Percentiles rank a stretch among this genome's conserved stretches.
Conservation (phyloP, 139 green algal species). For the Tetraselmis chui region DNA sequence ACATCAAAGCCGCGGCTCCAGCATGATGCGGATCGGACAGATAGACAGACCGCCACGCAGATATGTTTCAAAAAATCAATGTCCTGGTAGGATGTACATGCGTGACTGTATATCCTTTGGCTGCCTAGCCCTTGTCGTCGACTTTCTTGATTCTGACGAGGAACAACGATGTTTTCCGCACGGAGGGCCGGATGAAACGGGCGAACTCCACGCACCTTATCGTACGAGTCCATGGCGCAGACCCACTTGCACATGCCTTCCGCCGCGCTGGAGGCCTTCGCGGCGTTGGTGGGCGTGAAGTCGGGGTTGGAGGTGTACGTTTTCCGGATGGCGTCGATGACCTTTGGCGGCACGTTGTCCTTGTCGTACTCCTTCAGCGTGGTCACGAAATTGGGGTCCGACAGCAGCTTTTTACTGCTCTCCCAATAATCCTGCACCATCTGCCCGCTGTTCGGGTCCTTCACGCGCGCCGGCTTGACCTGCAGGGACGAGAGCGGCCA, state of each 20-base stretch:
- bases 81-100: too few relatives aligned
- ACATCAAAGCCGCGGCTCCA: too few relatives aligned
- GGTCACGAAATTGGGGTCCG: constrained; percentile 36
- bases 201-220: constrained; percentile 18
- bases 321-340: constrained; percentile 54
- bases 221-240: constrained; percentile 47
- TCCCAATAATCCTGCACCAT: constrained; percentile 83
- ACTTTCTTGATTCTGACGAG: too few relatives aligned
- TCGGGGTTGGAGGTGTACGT: constrained; percentile 59
- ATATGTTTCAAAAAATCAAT: too few relatives aligned
- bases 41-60: too few relatives aligned
- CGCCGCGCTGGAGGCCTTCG: constrained; percentile 55
- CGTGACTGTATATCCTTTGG: too few relatives aligned
- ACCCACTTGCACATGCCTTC: constrained; percentile 63
- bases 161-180: not conserved
- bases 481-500: too few relatives aligned
- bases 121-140: too few relatives aligned
- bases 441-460: constrained; percentile 57
- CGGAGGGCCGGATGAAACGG: not conserved
- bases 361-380: constrained; percentile 46
- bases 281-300: constrained; percentile 55
- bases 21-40: too few relatives aligned
- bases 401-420: constrained; percentile 36
- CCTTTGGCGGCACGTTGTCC: constrained; percentile 43
- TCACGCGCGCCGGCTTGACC: constrained; percentile 59